Base-by-base conservation (phyloP, 148 eudicot species). In the Cornus kousa region DNA sequence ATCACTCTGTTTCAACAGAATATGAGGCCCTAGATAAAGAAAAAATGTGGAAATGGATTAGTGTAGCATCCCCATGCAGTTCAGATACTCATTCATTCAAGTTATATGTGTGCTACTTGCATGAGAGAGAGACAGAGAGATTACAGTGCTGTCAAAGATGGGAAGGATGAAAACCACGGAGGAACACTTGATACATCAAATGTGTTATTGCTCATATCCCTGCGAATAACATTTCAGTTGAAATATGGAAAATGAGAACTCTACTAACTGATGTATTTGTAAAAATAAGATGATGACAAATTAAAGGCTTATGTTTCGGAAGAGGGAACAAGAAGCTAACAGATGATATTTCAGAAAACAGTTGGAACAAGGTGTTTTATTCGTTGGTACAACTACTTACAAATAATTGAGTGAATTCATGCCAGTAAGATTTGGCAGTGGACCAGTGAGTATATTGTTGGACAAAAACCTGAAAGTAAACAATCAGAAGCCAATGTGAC, bases 121-220 rank as follows among this genome's bases (percentile, higher is more conserved):
- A 43, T 43, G 46, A 57, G 66, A 62, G 66, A 62, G 66, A 60
- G 65, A 19, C 5, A 60, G 65, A 60, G 65, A 62, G 66, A 20
- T 62, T 43, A 62, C 97, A 91, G 37, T 62, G 91, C 85, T 53
- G 88, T 89, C 80, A 93, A 82, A 50, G 93, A 85, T 19, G 82
- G 76, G 68, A 91, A 83, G 68, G 83, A 77, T 53, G 87, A 71
- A 80, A 93, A 72, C 94, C 92, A 91, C 3, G 86, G 78, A 14
- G 94, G 97, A 71, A 87, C 55, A 73, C 88, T 86, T 40, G 95
- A 67, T 37, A 62, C 55, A 0, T 79, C 87, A 76, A 91, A 93
- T 78, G 84, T 81, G 79, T 91, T 93, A 82, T 93, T 91, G 86
- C 94, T 91, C 86, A 91, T 71, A 80, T 93, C 93, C 88, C 97